These are phyloP conservation scores for Camelina hispida DNA, from an alignment of 345 rosid genomes.

Conservation along the genomic window DNA sequence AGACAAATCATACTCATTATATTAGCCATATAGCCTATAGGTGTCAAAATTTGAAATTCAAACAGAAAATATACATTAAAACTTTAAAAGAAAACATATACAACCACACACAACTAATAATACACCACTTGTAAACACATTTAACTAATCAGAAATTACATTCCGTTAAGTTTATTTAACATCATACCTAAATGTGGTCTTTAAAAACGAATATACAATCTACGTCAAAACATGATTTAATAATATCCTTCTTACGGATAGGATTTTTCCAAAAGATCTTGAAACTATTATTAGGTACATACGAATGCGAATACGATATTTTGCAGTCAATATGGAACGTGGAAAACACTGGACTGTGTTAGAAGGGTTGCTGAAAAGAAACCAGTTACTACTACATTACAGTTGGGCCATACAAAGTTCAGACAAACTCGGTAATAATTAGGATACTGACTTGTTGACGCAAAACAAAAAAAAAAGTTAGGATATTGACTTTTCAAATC, in stretches of 20 bases:
- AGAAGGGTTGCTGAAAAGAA: not conserved
- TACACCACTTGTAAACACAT: too few species aligned
- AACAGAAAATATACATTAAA: not conserved
- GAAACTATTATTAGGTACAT: not conserved
- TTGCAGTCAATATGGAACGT: not conserved
- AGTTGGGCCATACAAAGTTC: not conserved
- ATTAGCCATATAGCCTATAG: too few species aligned
- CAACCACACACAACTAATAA: too few species aligned
- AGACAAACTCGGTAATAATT: not conserved
- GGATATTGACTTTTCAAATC: not conserved
- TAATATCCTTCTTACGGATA: not conserved
- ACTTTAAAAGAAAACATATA: not conserved
- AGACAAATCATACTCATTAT: too few species aligned
- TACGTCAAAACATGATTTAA: not conserved
- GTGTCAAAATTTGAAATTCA: not conserved
- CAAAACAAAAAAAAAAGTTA: too few species aligned
- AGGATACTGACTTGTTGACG: not conserved
- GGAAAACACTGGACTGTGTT: not conserved
- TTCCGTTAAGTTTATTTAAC: too few species aligned
- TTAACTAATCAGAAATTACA: too few species aligned
- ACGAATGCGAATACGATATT: too few species aligned
- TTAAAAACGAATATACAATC: not conserved
- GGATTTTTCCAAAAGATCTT: not conserved
- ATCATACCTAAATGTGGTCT: too few species aligned
- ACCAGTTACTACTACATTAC: not conserved